Percentiles rank a stretch among this genome's conserved stretches.
Conservation (phyloP, 2,329 filamentous ascomycete genomes). For the Paecilomyces formosus region DNA sequence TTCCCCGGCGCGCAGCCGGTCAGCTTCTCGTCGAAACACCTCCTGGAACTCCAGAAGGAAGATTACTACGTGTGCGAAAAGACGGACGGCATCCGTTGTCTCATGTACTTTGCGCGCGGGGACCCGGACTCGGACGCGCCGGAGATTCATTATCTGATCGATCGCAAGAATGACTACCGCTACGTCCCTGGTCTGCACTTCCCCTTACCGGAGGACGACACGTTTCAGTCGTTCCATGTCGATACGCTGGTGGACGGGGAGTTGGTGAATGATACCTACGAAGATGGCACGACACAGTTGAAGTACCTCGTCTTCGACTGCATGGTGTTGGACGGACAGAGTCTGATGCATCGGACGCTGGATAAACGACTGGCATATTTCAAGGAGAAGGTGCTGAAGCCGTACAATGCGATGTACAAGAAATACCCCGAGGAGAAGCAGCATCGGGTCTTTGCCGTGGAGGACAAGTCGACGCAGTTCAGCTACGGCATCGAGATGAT, state of each 20-base stretch:
- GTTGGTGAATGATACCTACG: slow-evolving; percentile 74
- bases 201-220: slow-evolving; percentile 58
- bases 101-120: slow-evolving; percentile 72
- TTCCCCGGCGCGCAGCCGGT: slow-evolving; percentile 95
- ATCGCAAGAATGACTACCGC: slow-evolving; percentile 97
- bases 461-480: slow-evolving; percentile 84
- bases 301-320: slow-evolving; percentile 93
- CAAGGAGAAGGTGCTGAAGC: slow-evolving; percentile 67
- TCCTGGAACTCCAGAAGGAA: slow-evolving; percentile 69
- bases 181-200: slow-evolving; percentile 75
- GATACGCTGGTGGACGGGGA: slow-evolving; percentile 87
- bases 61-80: slow-evolving; percentile 99
- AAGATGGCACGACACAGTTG: slow-evolving; percentile 60
- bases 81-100: slow-evolving; percentile 89
- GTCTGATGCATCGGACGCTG: slow-evolving; percentile 68
- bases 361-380: slow-evolving; percentile 88
- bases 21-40: slow-evolving; percentile 74
- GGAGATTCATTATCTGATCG: slow-evolving; percentile 85
- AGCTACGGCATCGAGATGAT: slow-evolving; percentile 86
- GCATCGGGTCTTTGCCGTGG: slow-evolving; percentile 70
- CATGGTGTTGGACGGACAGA: slow-evolving; percentile 69
- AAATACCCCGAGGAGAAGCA: slow-evolving; percentile 64
- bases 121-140: slow-evolving; percentile 48
- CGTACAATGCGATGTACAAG: slow-evolving; percentile 66
- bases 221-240: slow-evolving; percentile 60